These are phyloP conservation scores for Echinosophora koreensis DNA, from an alignment of 306 rosid genomes.

Conservation along the genomic window DNA sequence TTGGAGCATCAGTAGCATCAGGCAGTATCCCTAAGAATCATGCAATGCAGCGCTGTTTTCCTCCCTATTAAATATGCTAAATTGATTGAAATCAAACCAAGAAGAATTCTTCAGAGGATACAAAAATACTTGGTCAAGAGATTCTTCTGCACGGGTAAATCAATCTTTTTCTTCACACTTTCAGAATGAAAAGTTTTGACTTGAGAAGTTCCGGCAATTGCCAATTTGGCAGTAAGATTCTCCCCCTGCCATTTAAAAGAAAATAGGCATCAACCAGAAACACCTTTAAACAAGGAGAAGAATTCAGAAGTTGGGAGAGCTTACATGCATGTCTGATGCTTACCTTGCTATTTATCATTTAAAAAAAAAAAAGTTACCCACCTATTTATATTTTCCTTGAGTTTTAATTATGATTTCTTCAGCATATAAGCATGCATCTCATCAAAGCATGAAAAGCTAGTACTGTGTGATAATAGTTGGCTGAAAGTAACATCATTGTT, in stretches of 20 bases:
- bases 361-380: not conserved
- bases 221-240: slow-evolving; percentile 42
- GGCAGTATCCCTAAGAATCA: slow-evolving; percentile 29
- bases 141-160: slow-evolving; percentile 92
- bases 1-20: slow-evolving; percentile 26
- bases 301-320: slow-evolving; percentile 19
- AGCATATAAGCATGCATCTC: slow-evolving; percentile 26
- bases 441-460: slow-evolving; percentile 10
- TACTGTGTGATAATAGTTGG: not conserved
- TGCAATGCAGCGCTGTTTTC: slow-evolving; percentile 35
- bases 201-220: slow-evolving; percentile 50
- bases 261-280: slow-evolving; percentile 38
- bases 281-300: slow-evolving; percentile 33
- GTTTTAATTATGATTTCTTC: slow-evolving; percentile 14
- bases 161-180: slow-evolving; percentile 69
- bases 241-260: slow-evolving; percentile 61
- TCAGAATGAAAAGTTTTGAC: slow-evolving; percentile 60
- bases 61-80: slow-evolving; percentile 32
- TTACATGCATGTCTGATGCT: slow-evolving; percentile 4
- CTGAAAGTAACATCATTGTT: slow-evolving; percentile 16
- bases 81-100: slow-evolving; percentile 12
- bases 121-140: slow-evolving; percentile 87
- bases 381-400: not conserved
- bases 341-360: slow-evolving; percentile 21
- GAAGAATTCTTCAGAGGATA: slow-evolving; percentile 63